Percentiles rank a stretch among this genome's conserved stretches.
These are phyloP conservation scores for Penstemon newberryi DNA, from an alignment of 257 asterid genomes.

Conservation along the genomic window DNA sequence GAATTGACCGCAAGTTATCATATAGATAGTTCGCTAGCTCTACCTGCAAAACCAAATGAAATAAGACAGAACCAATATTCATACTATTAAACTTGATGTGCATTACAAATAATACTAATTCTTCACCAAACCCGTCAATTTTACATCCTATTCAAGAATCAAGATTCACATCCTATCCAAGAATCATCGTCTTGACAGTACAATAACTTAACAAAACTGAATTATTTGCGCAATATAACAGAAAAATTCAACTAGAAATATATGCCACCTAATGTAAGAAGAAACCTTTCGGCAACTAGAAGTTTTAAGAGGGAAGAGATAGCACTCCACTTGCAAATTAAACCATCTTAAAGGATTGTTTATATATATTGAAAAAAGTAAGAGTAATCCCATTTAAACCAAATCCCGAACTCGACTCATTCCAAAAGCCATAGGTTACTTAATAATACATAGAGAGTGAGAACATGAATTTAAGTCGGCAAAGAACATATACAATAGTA, in stretches of 20 bases:
- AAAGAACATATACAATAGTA: background rate
- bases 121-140: conserved; percentile 5
- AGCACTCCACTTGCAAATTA: too few relatives aligned
- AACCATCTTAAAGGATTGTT: too few relatives aligned
- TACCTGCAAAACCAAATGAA: conserved; percentile 42
- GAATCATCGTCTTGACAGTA: background rate
- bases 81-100: background rate
- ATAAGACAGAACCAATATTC: background rate
- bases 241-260: background rate
- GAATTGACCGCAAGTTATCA: conserved; percentile 52
- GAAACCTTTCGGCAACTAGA: too few relatives aligned
- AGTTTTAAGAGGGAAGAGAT: too few relatives aligned
- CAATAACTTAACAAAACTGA: background rate
- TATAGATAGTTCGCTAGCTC: conserved; percentile 69
- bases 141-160: too few relatives aligned
- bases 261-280: too few relatives aligned
- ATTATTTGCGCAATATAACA: background rate
- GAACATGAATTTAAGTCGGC: background rate
- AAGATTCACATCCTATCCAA: background rate
- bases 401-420: too few relatives aligned
- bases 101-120: conserved; percentile 8
- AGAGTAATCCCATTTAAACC: too few relatives aligned
- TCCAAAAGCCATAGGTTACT: too few relatives aligned
- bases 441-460: too few relatives aligned
- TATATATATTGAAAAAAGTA: too few relatives aligned